phyloP scores from a whole-genome alignment of 2,329 filamentous ascomycete genomes.

The Pseudogymnoascus sp. region DNA sequence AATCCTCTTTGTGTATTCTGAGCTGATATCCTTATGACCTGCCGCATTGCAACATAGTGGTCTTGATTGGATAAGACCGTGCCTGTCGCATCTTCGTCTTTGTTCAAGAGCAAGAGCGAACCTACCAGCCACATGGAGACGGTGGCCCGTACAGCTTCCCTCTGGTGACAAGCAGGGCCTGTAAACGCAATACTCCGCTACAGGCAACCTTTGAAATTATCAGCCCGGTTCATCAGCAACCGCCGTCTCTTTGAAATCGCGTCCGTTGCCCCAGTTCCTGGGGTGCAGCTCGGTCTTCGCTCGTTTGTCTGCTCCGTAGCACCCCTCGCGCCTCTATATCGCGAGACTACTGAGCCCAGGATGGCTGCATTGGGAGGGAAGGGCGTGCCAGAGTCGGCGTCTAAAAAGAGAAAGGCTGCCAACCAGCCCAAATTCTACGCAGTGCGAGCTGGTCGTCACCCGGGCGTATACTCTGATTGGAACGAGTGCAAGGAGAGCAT shows the following conservation, averaged over 20 bases:
- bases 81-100: not conserved
- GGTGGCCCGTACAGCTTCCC: not conserved
- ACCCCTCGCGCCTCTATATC: not conserved
- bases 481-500: slow-evolving; percentile 53
- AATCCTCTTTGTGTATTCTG: not conserved
- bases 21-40: not conserved
- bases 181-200: not conserved
- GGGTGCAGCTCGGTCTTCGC: not conserved
- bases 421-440: slow-evolving; percentile 48
- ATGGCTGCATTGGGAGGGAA: not conserved
- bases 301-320: not conserved
- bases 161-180: slow-evolving; percentile 5
- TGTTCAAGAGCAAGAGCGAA: not conserved
- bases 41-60: not conserved
- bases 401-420: slow-evolving; percentile 22
- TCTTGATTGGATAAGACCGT: slow-evolving; percentile 1
- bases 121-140: slow-evolving; percentile 3
- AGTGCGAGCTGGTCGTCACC: slow-evolving; percentile 46
- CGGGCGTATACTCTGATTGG: slow-evolving; percentile 55
- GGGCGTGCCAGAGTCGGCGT: slow-evolving; percentile 3
- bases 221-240: not conserved
- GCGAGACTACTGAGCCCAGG: not conserved
- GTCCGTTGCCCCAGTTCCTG: not conserved
- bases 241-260: not conserved
- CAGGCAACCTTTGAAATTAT: not conserved